Base-by-base conservation (phyloP, 148 eudicot species). In the Polygonum maritimum region DNA sequence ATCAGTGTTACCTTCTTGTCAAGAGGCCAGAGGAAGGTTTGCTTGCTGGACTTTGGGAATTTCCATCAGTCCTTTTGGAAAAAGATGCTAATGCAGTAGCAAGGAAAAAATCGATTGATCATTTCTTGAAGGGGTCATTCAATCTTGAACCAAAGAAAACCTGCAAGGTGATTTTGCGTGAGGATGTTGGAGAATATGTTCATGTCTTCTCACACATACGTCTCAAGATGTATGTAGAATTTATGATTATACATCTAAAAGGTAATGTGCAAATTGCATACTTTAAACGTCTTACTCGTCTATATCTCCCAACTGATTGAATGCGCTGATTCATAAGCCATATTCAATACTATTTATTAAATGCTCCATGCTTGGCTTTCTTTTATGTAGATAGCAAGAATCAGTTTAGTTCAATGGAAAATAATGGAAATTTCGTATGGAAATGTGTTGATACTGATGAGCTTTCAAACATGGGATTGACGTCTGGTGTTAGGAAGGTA, bases 41-140 rank as follows among this genome's bases (percentile, higher is more conserved):
- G 84, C 96, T 94, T 78, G 98, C 97, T 79, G 98, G 98, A 39
- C 97, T 94, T 45, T 94, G 98, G 98, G 98, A 94, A 85, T 94
- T 94, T 71, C 98, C 98, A 40, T 90, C 97, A 48, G 93, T 94
- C 38, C 78, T 87, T 18, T 65, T 94, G 72, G 86, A 73, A 74
- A 76, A 81, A 65, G 96, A 90, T 76, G 82, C 88, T 52, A 89
- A 85, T 71, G 54, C 71, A 70, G 81, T 76, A 71, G 75, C 82
- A 74, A 87, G 97, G 82, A 89, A 86, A 78, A 78, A 84, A 75
- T 85, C 85, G 51, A 86, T 85, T 67, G 89, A 94, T 80, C 72
- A 72, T n/a, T 89, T 83, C 52, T 84, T 94, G 78, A 89, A 86
- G 80, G 78, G 74, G 48, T 85, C 87, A 38, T 92, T 92, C 69